Evolutionary conservation across 768 basidiomycete species (phyloP).

Genomic region (Termitomyces sp.): DNA sequence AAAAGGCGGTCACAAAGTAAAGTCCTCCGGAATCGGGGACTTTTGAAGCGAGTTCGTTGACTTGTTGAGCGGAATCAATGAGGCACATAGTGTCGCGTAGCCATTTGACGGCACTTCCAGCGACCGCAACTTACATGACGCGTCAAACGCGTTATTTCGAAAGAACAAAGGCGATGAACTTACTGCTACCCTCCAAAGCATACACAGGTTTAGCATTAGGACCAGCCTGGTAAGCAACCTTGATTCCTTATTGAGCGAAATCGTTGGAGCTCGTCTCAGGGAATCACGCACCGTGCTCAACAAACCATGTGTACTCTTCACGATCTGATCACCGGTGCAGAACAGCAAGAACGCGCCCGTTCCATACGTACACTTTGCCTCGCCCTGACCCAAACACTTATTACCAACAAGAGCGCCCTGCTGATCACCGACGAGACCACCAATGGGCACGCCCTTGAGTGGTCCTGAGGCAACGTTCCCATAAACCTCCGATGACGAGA

Average conservation of each 20-base stretch:
- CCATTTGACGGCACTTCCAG: constrained; percentile 96
- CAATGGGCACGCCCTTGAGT: constrained; percentile 76
- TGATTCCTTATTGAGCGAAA: constrained; percentile 5
- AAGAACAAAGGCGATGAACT: constrained; percentile 23
- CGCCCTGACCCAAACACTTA: constrained; percentile 86
- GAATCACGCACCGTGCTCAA: constrained; percentile 66
- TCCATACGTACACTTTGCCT: constrained; percentile 98
- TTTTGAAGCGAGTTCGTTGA: constrained; percentile 77
- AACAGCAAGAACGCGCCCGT: constrained; percentile 96
- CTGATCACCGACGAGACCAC: constrained; percentile 96
- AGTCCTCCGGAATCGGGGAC: constrained; percentile 82
- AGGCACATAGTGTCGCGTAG: constrained; percentile 86
- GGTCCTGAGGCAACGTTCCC: constrained; percentile 67
- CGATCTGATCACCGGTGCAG: constrained; percentile 85
- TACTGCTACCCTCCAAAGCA: constrained; percentile 91
- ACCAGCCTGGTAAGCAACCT: constrained; percentile 91
- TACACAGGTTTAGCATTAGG: constrained; percentile 76
- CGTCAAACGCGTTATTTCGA: not conserved
- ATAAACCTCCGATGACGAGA: constrained; percentile 91
- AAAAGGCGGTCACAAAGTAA: constrained; percentile 97
- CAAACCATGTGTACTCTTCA: constrained; percentile 81
- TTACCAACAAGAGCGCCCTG: constrained; percentile 96
- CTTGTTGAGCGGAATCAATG: constrained; percentile 74
- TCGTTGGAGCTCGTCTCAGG: not conserved
- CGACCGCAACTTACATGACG: constrained; percentile 68